These are phyloP conservation scores for Styphnolobium japonicum DNA, from an alignment of 306 rosid genomes.

Conservation along the genomic window DNA sequence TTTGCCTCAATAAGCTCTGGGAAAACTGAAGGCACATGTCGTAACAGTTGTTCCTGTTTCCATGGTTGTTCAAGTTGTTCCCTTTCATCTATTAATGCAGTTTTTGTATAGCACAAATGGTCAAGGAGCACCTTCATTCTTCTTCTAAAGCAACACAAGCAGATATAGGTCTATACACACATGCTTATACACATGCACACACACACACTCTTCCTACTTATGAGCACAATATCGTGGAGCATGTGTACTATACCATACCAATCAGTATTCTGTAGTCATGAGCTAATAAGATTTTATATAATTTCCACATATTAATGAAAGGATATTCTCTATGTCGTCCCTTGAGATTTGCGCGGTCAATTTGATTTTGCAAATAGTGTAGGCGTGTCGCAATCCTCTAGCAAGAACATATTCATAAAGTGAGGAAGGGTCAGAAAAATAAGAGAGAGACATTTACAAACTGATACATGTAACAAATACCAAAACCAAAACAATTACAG, in stretches of 20 bases:
- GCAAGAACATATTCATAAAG: slow-evolving; percentile 6
- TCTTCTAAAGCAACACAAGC: background rate
- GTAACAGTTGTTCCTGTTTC: slow-evolving; percentile 22
- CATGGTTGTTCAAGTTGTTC: slow-evolving; percentile 10
- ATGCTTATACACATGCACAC: background rate
- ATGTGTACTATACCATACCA: background rate
- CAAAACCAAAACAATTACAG: background rate
- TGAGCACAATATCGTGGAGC: background rate
- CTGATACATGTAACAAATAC: background rate
- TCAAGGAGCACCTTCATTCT: slow-evolving; percentile 29
- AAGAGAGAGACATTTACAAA: background rate
- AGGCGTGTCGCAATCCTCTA: slow-evolving; percentile 33
- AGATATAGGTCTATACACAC: background rate
- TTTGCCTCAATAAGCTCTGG: slow-evolving; percentile 18
- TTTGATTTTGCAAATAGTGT: slow-evolving; percentile 15
- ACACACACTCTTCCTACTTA: background rate
- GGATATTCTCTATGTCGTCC: slow-evolving; percentile 43
- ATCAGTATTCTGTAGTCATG: background rate
- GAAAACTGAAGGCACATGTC: slow-evolving; percentile 1
- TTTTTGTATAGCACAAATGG: slow-evolving; percentile 31
- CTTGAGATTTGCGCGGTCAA: slow-evolving; percentile 31
- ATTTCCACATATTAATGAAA: slow-evolving; percentile 8
- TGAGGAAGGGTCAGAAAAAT: background rate
- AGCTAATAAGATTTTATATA: background rate
- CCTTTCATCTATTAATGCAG: slow-evolving; percentile 28